Evolutionary conservation across 2,329 filamentous ascomycete genomes (phyloP).

Genomic region (Pseudogymnoascus sp.): DNA sequence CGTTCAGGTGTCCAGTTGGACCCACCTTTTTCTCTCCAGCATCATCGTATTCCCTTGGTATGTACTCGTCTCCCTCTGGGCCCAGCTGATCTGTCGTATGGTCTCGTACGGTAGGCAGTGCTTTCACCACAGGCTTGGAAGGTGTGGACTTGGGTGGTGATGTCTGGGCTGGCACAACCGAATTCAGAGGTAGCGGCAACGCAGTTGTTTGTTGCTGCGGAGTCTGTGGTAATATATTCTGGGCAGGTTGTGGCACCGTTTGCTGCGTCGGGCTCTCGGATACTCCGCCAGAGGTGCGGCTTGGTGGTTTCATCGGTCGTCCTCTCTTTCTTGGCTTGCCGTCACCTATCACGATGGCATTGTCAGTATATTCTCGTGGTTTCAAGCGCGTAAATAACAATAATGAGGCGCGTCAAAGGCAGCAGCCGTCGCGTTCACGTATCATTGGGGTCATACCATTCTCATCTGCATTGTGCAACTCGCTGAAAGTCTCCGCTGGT

Average conservation of each 20-base stretch:
- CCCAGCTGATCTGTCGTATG: conserved; percentile 95
- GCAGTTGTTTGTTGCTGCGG: conserved; percentile 37
- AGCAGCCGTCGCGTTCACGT: neutral
- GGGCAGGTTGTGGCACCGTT: conserved; percentile 37
- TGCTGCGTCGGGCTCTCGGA: conserved; percentile 50
- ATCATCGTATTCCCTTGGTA: conserved; percentile 87
- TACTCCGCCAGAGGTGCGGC: conserved; percentile 40
- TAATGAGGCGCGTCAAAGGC: neutral
- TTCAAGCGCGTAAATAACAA: neutral
- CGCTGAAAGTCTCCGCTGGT: conserved; percentile 49
- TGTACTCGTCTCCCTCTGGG: conserved; percentile 82
- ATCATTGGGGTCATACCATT: conserved; percentile 57
- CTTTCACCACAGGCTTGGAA: conserved; percentile 79
- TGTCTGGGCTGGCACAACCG: conserved; percentile 38
- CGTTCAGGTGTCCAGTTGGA: conserved; percentile 69
- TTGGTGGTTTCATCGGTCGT: conserved; percentile 27
- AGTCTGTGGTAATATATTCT: conserved; percentile 44
- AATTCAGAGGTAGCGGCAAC: conserved; percentile 25
- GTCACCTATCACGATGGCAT: conserved; percentile 31
- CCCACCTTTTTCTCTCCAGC: conserved; percentile 92
- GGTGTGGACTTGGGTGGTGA: conserved; percentile 70
- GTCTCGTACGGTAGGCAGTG: conserved; percentile 87
- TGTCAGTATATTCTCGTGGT: conserved; percentile 4
- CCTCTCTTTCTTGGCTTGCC: conserved; percentile 33
- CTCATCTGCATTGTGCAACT: conserved; percentile 53